Base-by-base conservation (phyloP, 371 early-diverging fungal species). In the Mucor velutinosus region DNA sequence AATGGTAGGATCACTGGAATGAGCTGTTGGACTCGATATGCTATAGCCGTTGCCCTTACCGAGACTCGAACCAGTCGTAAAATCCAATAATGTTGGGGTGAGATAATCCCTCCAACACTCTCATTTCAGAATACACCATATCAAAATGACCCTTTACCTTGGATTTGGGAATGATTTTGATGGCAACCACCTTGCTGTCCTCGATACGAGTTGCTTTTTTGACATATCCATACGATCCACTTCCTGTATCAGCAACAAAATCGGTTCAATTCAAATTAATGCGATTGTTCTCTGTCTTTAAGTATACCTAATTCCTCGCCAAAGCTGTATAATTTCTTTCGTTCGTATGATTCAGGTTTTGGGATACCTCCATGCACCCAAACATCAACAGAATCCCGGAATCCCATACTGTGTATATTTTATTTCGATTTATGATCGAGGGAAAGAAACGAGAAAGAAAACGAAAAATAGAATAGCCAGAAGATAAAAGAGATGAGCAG, bases 81-180 rank as follows among this genome's bases (percentile, higher is more conserved):
- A 95, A 86, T 41, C 83, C 75, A 70, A 95, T 92, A 35, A 97
- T 87, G 79, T 96, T 87, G 33, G 89, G 88, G 81, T 97, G 96
- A 37, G 87, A 65, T 39, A 93, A 78, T 49, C 81, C 76, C 62
- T 86, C 80, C 58, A 93, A 78, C 2, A 89, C 86, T 35, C 81
- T 74, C 72, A 93, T 88, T 74, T 94, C 93, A 64, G 87, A 85
- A 57, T 87, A 73, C 17, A 94, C 93, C 90, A 93, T 87, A 32
- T 86, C 83, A 64, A 86, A 89, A 61, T 88, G 89, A 19, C 84
- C 86, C 55, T 77, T 84, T 35, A 91, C 82, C 4, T 80, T 79
- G 39, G 83, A 71, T 73, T 93, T 93, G 57, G 85, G 84, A 58
- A 94, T 91, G 49, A 93, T 86, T 76, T 94, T 94, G 60, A 94